Base-by-base conservation (phyloP, 306 rosid species). In the Cicer judaicum region DNA sequence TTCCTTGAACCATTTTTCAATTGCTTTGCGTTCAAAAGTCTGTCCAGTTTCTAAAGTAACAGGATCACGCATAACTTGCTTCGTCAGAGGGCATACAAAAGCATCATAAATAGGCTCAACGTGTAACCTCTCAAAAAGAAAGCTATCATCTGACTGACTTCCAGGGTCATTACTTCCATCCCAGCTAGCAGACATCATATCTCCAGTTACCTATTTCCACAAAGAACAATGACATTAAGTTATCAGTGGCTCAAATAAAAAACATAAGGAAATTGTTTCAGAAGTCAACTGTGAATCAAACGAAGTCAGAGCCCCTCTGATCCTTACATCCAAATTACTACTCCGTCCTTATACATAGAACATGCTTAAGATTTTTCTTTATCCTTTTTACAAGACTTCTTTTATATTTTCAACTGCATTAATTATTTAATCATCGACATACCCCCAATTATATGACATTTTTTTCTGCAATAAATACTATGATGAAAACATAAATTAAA, bases 1-100 rank as follows among this genome's bases (percentile, higher is more conserved):
- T 81, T 92, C 97, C 88, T 75, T 90, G 84, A 95, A 95, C 99
- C 99, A 95, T 81, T 90, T 90, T 79, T 95, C 98, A 72, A 95
- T 89, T 8, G 99, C 96, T 76, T 83, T 91, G 0, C 97, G 95
- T 76, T 95, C 99, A 75, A 90, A 95, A 42, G 99, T 95, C 82
- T 84, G 97, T 14, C 99, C 93, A 68, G 84, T 95, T 75, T 95
- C 98, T 62, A 85, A 76, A 21, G 96, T 92, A 80, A 95, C 98
- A 56, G 99, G 99, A 81, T 95, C 97, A 1, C 81, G 75, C 99
- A 95, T 95, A 12, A 95, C 93, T 87, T 85, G 92, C 86, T 95
- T 95, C 6, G 97, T 95, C 59, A 95, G 69, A 39, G 97, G 99
- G 83, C 99, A 95, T 53, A 92, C 80, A 54, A 95, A 95, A 21